Evolutionary conservation across 2,329 filamentous ascomycete genomes (phyloP), one percentile per base, ranked within the genome.

Genomic region (Alternaria ethzedia): DNA sequence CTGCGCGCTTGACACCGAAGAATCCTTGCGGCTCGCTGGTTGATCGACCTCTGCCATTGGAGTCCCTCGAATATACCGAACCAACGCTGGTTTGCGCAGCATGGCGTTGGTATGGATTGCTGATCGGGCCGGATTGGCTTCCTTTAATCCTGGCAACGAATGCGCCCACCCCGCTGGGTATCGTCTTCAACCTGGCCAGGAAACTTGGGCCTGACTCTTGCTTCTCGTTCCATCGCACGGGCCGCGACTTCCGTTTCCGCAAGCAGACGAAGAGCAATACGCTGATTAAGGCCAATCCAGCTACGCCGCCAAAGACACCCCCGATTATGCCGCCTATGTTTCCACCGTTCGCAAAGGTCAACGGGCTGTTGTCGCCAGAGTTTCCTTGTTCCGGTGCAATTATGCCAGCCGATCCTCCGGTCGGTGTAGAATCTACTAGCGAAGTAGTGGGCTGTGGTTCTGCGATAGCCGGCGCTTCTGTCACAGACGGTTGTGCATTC

Each of bases 271-370:
- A 79, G 12, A 80, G 59, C 17, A 80, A 52, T 6, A 59, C 70
- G 56, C 72, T 70, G 47, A 80, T 71, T 11, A 79, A 30, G 12
- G 73, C 75, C 20, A 80, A 68, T 7, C 63, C 75, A n/a, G 73
- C 68, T 15, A 80, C 69, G 5, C 77, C 77, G 26, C 77, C 78
- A 20, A 78, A 62, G n/a, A 77, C 73, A 4, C 76, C 78, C 47
- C 78, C 78, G 23, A 75, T 71, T 32, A 80, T 75, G n/a, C 70
- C 68, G 28, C 71, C 75, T 21, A 79, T 69, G 43, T 78, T 75
- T 4, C 67, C 65, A 50, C 68, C 57, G 7, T 67, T 66, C 15
- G 67, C 65, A 55, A 74, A 60, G 20, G 71, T 77, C 49, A 74
- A 65, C 3, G 66, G 64, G 11, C 61, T 55, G 21, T 64, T 65